Percentiles rank a stretch among this genome's conserved stretches.
phyloP scores from a whole-genome alignment of 768 basidiomycete species.

The Suillus hirtellus region DNA sequence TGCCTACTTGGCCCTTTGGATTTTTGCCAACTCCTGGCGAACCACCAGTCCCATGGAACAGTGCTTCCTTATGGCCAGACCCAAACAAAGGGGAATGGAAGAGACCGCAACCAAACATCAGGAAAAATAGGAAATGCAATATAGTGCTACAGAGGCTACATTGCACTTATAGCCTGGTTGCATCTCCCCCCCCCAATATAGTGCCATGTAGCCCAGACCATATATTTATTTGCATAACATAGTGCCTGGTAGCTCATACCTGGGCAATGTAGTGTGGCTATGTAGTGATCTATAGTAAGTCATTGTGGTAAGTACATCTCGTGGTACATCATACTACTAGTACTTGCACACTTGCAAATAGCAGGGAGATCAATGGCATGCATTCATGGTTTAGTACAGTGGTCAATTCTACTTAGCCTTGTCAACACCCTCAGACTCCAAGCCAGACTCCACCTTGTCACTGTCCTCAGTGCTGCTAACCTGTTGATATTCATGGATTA shows the following conservation, averaged over 20 bases:
- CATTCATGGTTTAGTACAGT: background rate
- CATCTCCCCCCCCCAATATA: background rate
- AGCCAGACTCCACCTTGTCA: background rate
- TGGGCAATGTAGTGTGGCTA: background rate
- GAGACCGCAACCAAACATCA: slow-evolving; percentile 22
- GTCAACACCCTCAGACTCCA: background rate
- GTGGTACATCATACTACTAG: background rate
- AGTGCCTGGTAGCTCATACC: background rate
- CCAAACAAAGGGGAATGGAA: slow-evolving; percentile 19
- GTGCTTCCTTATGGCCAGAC: background rate
- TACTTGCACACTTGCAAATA: background rate
- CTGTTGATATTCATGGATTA: background rate
- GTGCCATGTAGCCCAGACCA: background rate
- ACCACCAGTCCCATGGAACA: background rate
- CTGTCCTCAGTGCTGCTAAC: background rate
- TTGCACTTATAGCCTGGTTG: background rate
- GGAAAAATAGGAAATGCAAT: background rate
- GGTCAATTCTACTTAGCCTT: background rate
- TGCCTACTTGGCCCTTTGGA: slow-evolving; percentile 25
- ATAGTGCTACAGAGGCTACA: background rate
- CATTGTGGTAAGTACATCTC: background rate
- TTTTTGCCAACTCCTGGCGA: background rate
- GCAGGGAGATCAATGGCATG: slow-evolving; percentile 2
- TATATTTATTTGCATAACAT: background rate
- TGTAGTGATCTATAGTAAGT: background rate